Base-by-base conservation (phyloP, 352 stramenopile genomes). In the Phytophthora foliorum region DNA sequence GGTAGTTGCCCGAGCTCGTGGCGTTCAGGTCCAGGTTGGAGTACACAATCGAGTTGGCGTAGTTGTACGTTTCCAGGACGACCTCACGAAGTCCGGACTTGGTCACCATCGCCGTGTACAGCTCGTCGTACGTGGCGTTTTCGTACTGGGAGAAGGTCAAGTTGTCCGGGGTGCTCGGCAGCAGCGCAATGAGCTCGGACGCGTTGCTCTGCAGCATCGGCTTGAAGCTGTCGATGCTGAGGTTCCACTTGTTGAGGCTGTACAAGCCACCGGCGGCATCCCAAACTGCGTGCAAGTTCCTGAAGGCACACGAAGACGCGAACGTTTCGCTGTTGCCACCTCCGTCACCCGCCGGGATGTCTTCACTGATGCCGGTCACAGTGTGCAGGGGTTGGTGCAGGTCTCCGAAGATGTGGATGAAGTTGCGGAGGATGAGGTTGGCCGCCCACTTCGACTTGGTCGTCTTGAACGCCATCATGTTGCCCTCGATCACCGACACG, bases 331-430 rank as follows among this genome's bases (percentile, higher is more conserved):
- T 71, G 82, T 92, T 92, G 29, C 84, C 82, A 13, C 84, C 84
- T 5, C 63, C 64, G 53, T 92, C 84, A 27, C 84, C 84, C 10
- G 63, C 56, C 6, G 84, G 84, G 38, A 88, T 77, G 29, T 74
- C 69, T 2, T 66, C 64, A 24, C 68, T 85, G 56, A 91, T 72
- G 10, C 78, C 82, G 0, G 72, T 72, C 0, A 89, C 73, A 2
- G 77, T 75, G 72, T 92, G 84, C 25, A 90, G 67, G 0, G 84
- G 84, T 52, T 92, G 82, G 59, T 90, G 80, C 24, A 88, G 54
- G 51, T 92, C 84, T 1, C 76, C 82, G 44, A 90, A 80, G 66
- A 90, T 80, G 72, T 92, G 84, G 67, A 92, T 86, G 71, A 92
- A 86, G 71, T 90, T 80, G 24, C 84, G 84, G 5, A 92, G 46